Conservation (phyloP, 345 rosid species). For the Eucalyptus paniculata region DNA sequence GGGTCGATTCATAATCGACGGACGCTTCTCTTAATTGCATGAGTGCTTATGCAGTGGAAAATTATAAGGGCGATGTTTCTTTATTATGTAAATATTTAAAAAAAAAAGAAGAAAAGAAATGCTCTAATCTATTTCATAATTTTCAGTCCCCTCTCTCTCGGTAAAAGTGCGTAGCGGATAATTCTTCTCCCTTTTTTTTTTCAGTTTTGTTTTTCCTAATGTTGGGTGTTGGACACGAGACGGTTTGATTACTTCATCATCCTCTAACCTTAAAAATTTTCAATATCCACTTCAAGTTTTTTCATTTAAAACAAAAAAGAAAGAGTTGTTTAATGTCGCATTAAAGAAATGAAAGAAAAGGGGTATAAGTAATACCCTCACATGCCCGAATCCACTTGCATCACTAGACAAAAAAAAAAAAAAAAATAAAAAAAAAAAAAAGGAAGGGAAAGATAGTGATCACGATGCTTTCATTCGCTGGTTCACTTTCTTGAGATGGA, state of each 20-base stretch:
- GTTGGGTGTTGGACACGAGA: not conserved
- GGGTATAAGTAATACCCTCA: not conserved
- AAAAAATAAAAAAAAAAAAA: too few relatives aligned
- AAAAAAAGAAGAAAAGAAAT: not conserved
- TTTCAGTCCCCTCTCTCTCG: not conserved
- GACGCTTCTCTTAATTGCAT: not conserved
- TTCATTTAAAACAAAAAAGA: not conserved
- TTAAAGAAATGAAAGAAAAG: not conserved
- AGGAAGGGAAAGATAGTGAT: not conserved
- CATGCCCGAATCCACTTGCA: not conserved
- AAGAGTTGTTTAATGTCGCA: not conserved
- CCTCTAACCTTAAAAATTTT: not conserved
- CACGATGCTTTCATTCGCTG: not conserved
- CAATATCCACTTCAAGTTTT: not conserved
- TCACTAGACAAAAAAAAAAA: not conserved
- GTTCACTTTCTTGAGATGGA: conserved; percentile 7
- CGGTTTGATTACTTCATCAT: not conserved
- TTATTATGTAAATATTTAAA: not conserved
- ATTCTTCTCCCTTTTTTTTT: not conserved
- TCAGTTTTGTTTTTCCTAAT: not conserved
- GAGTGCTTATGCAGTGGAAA: not conserved
- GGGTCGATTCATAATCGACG: not conserved
- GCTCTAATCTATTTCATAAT: not conserved
- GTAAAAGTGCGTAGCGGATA: not conserved
- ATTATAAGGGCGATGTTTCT: not conserved